A percentile compares a stretch with the other conserved stretches of the same genome.
Conservation (phyloP, 371 early-diverging fungal genomes). For the Haplosporangium sp. region DNA sequence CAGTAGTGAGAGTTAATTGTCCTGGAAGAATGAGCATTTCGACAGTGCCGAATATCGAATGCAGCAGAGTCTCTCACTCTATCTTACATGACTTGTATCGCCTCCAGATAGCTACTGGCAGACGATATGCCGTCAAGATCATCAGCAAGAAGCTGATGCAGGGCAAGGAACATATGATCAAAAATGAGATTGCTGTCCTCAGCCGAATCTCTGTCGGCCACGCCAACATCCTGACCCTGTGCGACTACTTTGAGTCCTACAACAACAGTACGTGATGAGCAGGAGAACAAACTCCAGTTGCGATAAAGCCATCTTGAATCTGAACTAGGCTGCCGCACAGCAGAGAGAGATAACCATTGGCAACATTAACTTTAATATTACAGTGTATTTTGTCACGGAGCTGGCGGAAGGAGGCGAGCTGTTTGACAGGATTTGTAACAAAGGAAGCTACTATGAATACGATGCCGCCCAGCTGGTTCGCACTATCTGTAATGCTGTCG, state of each 20-base stretch:
- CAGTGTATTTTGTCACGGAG: constrained; percentile 92
- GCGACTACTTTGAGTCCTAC: constrained; percentile 92
- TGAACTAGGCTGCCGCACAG: too few relatives aligned
- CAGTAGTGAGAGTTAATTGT: too few relatives aligned
- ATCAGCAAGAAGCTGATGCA: constrained; percentile 91
- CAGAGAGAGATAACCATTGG: too few relatives aligned
- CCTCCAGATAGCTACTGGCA: constrained; percentile 79
- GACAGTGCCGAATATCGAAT: too few relatives aligned
- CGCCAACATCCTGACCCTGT: constrained; percentile 85
- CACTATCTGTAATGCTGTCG: constrained; percentile 80
- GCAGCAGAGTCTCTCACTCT: background rate
- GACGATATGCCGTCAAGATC: constrained; percentile 90
- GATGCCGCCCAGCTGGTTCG: constrained; percentile 87
- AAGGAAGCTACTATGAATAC: constrained; percentile 82
- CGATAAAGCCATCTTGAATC: too few relatives aligned
- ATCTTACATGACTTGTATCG: background rate
- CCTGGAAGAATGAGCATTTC: too few relatives aligned
- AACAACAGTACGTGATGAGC: constrained; percentile 73
- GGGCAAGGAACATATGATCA: constrained; percentile 89
- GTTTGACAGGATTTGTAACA: constrained; percentile 88
- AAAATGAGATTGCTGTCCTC: constrained; percentile 90
- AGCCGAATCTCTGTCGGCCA: constrained; percentile 88
- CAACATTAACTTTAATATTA: background rate
- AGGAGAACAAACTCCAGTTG: too few relatives aligned
- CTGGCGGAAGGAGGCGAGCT: constrained; percentile 93